These are phyloP conservation scores for Stachybotrys elegans DNA, from an alignment of 2,329 filamentous ascomycete species.

Conservation along the genomic window DNA sequence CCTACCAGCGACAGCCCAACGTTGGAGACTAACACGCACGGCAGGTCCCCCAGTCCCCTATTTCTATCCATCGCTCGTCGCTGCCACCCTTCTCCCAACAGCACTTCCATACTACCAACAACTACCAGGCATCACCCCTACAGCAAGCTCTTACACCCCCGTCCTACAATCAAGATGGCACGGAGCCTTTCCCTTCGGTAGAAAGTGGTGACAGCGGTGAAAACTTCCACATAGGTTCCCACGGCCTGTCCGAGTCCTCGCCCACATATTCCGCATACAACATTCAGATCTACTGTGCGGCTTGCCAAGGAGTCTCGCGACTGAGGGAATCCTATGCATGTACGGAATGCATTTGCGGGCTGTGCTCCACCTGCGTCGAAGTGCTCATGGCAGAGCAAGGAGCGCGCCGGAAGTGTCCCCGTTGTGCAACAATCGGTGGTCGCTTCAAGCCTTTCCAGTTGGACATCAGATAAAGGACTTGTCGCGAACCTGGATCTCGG, in stretches of 20 bases:
- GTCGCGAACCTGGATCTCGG: too few species aligned
- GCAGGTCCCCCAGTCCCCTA: constrained; percentile 60
- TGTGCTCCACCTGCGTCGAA: constrained; percentile 85
- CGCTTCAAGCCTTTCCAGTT: constrained; percentile 82
- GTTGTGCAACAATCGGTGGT: constrained; percentile 73
- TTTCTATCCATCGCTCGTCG: constrained; percentile 58
- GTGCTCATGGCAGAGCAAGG: constrained; percentile 72
- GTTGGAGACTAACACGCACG: constrained; percentile 10
- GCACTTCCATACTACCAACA: constrained; percentile 55
- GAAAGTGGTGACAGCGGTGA: constrained; percentile 72
- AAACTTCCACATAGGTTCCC: constrained; percentile 64
- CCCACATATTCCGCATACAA: constrained; percentile 67
- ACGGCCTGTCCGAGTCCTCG: constrained; percentile 65
- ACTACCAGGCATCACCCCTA: constrained; percentile 83
- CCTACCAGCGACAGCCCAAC: neutral
- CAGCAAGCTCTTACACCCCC: constrained; percentile 89
- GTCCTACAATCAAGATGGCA: constrained; percentile 57
- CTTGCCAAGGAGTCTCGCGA: constrained; percentile 71
- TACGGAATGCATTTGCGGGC: constrained; percentile 91
- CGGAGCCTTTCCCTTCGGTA: constrained; percentile 84
- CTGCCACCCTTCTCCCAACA: constrained; percentile 57
- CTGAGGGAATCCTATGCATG: constrained; percentile 87
- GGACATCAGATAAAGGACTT: constrained; percentile 68
- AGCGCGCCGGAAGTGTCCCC: constrained; percentile 70
- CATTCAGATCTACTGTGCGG: constrained; percentile 89